phyloP scores from a whole-genome alignment of 106 monocot genomes.

The Hemerocallis citrina region DNA sequence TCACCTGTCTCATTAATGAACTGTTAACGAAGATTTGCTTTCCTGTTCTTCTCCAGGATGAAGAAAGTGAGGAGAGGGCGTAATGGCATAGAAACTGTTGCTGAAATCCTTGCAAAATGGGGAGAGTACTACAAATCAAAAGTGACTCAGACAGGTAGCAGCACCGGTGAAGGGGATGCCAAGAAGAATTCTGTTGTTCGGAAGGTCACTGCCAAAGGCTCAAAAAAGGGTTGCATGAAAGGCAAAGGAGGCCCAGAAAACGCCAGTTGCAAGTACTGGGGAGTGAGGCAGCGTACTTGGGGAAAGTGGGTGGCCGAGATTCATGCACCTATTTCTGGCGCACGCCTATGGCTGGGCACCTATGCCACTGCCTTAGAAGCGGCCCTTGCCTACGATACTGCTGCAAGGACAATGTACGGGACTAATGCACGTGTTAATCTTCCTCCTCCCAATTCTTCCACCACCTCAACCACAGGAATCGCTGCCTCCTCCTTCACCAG shows the following conservation, averaged over 20 bases:
- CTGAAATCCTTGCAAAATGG: conserved; percentile 33
- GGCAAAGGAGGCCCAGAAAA: conserved; percentile 55
- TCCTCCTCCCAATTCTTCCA: neutral
- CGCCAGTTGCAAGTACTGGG: conserved; percentile 21
- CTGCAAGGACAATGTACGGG: conserved; percentile 42
- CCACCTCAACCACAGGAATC: neutral
- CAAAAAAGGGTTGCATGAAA: conserved; percentile 44
- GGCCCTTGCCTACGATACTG: conserved; percentile 42
- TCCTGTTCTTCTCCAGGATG: conserved; percentile 24
- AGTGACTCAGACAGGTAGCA: neutral
- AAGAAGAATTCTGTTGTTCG: neutral
- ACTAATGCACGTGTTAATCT: conserved; percentile 41
- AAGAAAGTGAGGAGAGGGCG: conserved; percentile 11
- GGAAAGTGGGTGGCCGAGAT: conserved; percentile 57
- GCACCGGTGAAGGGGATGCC: neutral
- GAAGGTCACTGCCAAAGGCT: conserved; percentile 44
- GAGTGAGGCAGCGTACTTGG: conserved; percentile 50
- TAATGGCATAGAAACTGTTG: conserved; percentile 22
- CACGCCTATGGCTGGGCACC: conserved; percentile 48
- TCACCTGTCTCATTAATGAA: no score
- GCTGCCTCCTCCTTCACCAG: neutral
- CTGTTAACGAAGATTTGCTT: no score
- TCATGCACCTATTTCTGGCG: conserved; percentile 28
- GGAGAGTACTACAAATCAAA: conserved; percentile 17
- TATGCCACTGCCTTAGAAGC: conserved; percentile 34